Evolutionary conservation across 306 rosid genomes (phyloP), one percentile per base, ranked within the genome.

Genomic region (Dalbergia oliveri): DNA sequence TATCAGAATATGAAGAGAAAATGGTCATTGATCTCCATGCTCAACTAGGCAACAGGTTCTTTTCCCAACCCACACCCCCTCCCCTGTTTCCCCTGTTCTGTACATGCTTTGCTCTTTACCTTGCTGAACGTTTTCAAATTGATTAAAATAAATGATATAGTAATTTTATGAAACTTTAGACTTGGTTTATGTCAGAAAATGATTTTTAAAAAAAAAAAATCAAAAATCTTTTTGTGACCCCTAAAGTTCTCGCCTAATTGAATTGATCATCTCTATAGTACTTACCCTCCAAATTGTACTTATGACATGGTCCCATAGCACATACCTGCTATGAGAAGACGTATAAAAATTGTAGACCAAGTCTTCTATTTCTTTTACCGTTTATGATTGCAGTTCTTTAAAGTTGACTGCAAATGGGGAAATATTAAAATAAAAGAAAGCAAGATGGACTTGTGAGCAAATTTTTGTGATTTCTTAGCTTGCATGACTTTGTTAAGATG

Each of bases 21-120:
- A 72, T 88, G 94, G 99, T 95, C 66, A 95, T 95, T 84, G 94
- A 95, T 63, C 99, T 95, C 21, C 99, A 95, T 67, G 92, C 97
- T 61, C 95, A 95, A 81, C 95, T 95, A 76, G 99, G 99, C 69
- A 95, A 95, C 83, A 91, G 99, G 99, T 91, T 37, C 8, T 15
- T 74, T 13, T 35, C 23, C 21, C 12, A 8, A 11, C 12, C 12
- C 66, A 16, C 79, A 3, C 14, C 67, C 70, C 44, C 61, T 68
- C 37, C 65, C 39, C 79, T 80, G 76, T 78, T 53, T 44, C 50
- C 50, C 6, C 50, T 44, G 50, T 44, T 44, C 12, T 70, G 11
- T 78, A 56, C 81, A 64, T 81, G 84, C 75, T 41, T 16, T 11
- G 12, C 58, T 73, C 13, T 47, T 0, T 2, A 26, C 31, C 31